Conservation (phyloP, 495 filamentous ascomycete species). For the Trichoderma gamsii region DNA sequence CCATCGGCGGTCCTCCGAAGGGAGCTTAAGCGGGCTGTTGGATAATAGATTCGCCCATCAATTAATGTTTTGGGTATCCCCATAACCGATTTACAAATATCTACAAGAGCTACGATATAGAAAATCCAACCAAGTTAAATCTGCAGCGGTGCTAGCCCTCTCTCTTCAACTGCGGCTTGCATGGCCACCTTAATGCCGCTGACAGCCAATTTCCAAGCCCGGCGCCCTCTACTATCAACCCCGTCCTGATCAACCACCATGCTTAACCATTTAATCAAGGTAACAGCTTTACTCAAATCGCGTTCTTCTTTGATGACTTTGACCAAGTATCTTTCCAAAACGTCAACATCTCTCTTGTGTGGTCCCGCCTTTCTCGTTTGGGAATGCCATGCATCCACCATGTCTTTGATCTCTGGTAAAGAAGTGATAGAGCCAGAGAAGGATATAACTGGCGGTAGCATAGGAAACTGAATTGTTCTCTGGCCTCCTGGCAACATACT, state of each 20-base stretch:
- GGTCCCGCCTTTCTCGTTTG: conserved; percentile 64
- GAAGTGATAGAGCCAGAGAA: conserved; percentile 27
- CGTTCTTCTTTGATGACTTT: conserved; percentile 65
- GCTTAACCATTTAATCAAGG: conserved; percentile 61
- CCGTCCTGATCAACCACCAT: conserved; percentile 59
- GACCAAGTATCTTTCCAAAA: conserved; percentile 60
- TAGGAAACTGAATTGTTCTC: conserved; percentile 31
- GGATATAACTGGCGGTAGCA: conserved; percentile 28
- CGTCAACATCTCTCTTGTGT: conserved; percentile 67
- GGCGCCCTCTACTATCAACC: conserved; percentile 23
- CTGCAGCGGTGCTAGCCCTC: conserved; percentile 60
- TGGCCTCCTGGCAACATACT: conserved; percentile 24
- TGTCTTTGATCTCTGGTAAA: conserved; percentile 31
- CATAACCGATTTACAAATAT: neutral
- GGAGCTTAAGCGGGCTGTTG: too few species aligned
- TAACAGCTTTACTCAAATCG: conserved; percentile 68
- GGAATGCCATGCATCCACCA: conserved; percentile 58
- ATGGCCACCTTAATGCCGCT: conserved; percentile 50
- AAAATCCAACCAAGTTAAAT: conserved; percentile 9
- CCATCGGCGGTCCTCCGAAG: too few species aligned
- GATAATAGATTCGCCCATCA: neutral
- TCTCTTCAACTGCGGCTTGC: conserved; percentile 51
- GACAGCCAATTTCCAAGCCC: conserved; percentile 46
- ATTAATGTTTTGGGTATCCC: neutral
- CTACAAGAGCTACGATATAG: neutral